Evolutionary conservation across 768 basidiomycete species (phyloP), one percentile per base, ranked within the genome.

Genomic region (Lepiota brunneoincarnata): DNA sequence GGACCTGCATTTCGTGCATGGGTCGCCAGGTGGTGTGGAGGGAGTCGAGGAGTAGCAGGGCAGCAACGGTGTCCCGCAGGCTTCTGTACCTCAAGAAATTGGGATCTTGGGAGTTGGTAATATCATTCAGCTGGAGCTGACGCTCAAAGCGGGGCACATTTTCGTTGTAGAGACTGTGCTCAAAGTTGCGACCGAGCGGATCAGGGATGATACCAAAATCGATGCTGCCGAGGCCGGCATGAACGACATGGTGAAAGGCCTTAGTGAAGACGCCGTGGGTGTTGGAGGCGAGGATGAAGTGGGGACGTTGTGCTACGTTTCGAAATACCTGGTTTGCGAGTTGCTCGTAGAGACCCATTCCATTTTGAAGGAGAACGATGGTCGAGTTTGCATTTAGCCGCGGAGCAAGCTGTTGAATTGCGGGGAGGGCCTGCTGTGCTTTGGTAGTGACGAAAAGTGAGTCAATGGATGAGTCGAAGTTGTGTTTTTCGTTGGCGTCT

Each of bases 311-410:
- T 31, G 75, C 66, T 20, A 85, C 79, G 66, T 93, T 87, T 17
- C 79, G 85, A 67, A 93, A 98, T 39, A 93, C 61, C 5, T 77
- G 61, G 5, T 71, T 63, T 15, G 91, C 66, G 44, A 97, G 76
- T 56, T 82, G 72, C 59, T 98, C 95, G 67, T 93, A 91, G 7
- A 95, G 72, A 10, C 93, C 96, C 85, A 97, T 90, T 21, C 96
- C 96, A 65, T 96, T 96, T 64, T 96, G 91, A 49, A 98, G 69
- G n/a, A 99, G 80, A 2, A 96, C 90, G 59, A 98, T 84, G 34
- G 94, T 96, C 40, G 87, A 89, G 46, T 79, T 67, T 0, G 77
- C 65, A 3, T 78, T 74, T 17, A 98, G 69, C 15, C 93, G 81
- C 11, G 81, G 82, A 15, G 79, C 69, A 51, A 98, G 79, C 0